Base-by-base conservation (phyloP, 108 stramenopile genomes). In the Nannochloropsis gaditana region DNA sequence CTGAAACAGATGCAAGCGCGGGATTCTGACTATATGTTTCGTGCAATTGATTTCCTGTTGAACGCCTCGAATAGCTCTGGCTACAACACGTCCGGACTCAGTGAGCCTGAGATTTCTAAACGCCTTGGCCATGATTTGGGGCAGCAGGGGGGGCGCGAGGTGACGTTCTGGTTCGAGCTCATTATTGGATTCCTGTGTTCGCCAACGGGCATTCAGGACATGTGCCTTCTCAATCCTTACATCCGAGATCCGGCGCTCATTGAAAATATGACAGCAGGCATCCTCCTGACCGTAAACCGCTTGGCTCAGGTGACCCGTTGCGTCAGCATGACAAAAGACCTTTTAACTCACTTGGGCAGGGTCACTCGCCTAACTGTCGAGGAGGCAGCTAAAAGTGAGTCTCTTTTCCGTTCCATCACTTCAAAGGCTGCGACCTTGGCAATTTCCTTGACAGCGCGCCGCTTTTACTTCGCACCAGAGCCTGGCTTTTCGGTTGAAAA, bases 161-260 rank as follows among this genome's bases (percentile, higher is more conserved):
- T 73, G 59, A 73, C 59, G 0, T 73, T 73, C n/a, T 73, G 59
- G 59, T 73, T 73, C n/a, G 59, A 73, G 59, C 59, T 73, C 6
- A 73, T 73, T 73, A 73, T 73, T 73, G 59, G 59, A 2, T 73
- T 73, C n/a, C n/a, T 73, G 59, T 73, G 59, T n/a, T 73, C 59
- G 8, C 59, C 59, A n/a, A 73, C 59, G 59, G 59, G 59, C 19
- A 73, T n/a, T 15, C 59, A 73, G n/a, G 59, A 73, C n/a, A 73
- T 73, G 59, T 73, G 59, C n/a, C 59, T 73, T n/a, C 59, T 73
- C 59, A 73, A 73, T n/a, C 59, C 59, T n/a, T 73, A 73, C 59
- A 73, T 73, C 59, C 59, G 59, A 4, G 59, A 73, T n/a, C 59
- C 59, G 59, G 59, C 59, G 0, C 15, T 73, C 19, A 15, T 73